phyloP scores from a whole-genome alignment of 768 basidiomycete genomes.

The Hirschioporus abietinus region DNA sequence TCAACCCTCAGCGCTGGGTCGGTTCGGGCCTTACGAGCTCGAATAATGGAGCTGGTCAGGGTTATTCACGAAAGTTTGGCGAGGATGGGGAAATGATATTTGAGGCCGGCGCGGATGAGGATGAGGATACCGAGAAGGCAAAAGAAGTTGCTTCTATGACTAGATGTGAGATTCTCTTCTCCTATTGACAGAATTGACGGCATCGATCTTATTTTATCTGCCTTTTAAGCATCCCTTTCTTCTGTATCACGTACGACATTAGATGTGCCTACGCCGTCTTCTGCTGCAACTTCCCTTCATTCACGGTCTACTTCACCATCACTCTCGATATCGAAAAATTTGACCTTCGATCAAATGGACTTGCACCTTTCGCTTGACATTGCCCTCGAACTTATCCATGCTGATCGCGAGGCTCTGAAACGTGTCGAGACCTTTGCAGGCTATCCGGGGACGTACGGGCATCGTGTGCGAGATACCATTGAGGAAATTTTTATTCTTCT shows the following conservation, averaged over 20 bases:
- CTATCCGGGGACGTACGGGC: constrained; percentile 86
- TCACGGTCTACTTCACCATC: constrained; percentile 15
- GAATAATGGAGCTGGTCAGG: constrained; percentile 13
- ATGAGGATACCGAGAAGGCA: constrained; percentile 19
- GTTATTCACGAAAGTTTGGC: constrained; percentile 34
- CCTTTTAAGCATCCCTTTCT: constrained; percentile 20
- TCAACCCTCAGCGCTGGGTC: constrained; percentile 85
- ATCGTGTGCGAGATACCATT: constrained; percentile 84
- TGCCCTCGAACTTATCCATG: constrained; percentile 88
- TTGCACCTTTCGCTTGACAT: constrained; percentile 88
- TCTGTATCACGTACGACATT: not conserved
- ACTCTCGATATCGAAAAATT: constrained; percentile 16
- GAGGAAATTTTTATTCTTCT: constrained; percentile 91
- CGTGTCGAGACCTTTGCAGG: constrained; percentile 84
- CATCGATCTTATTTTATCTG: too few relatives aligned
- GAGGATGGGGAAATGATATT: constrained; percentile 41
- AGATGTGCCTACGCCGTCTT: not conserved
- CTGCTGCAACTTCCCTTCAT: not conserved
- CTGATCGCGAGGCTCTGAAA: constrained; percentile 86
- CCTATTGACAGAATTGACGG: not conserved
- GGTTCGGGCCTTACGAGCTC: constrained; percentile 27
- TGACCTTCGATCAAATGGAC: constrained; percentile 57
- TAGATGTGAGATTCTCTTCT: constrained; percentile 8
- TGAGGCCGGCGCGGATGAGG: constrained; percentile 43
- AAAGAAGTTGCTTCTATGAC: constrained; percentile 20